phyloP scores from a whole-genome alignment of 2,329 filamentous ascomycete genomes.

The Penicillium sp. region DNA sequence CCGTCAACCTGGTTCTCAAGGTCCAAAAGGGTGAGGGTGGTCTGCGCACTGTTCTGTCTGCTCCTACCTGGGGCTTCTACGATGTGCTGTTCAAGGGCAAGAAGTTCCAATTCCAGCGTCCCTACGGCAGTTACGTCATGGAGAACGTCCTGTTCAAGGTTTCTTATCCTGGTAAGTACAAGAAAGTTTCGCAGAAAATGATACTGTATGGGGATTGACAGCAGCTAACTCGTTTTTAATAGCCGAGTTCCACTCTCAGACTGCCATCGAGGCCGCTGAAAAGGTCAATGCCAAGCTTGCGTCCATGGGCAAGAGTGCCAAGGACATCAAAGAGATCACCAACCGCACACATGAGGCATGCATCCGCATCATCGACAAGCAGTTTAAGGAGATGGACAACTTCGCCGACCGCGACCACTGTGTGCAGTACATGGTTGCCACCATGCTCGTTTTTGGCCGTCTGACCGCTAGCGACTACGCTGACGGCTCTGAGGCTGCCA shows the following conservation, averaged over 20 bases:
- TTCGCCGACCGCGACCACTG: conserved; percentile 99
- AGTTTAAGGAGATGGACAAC: conserved; percentile 99
- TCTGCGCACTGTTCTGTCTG: conserved; percentile 83
- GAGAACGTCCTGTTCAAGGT: conserved; percentile 99
- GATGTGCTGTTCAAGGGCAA: conserved; percentile 95
- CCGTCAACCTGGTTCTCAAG: conserved; percentile 83
- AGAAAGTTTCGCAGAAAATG: no score
- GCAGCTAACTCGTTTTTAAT: conserved; percentile 7
- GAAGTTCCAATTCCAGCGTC: conserved; percentile 89
- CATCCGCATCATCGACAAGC: conserved; percentile 98
- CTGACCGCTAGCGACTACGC: conserved; percentile 89
- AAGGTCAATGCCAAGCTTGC: conserved; percentile 77
- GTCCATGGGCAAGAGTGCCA: conserved; percentile 76
- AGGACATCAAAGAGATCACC: conserved; percentile 84
- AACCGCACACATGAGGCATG: conserved; percentile 98
- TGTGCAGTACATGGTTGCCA: conserved; percentile 97
- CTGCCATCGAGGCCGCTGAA: conserved; percentile 87
- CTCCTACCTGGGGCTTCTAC: conserved; percentile 95
- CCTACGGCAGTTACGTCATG: conserved; percentile 98
- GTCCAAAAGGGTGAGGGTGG: conserved; percentile 85
- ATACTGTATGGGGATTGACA: background rate
- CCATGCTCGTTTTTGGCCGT: conserved; percentile 91
- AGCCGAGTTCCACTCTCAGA: conserved; percentile 98
- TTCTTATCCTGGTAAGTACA: conserved; percentile 72
- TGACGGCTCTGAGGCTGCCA: conserved; percentile 85